These are phyloP conservation scores for Phytophthora syringae DNA, from an alignment of 352 stramenopile genomes.

Conservation along the genomic window DNA sequence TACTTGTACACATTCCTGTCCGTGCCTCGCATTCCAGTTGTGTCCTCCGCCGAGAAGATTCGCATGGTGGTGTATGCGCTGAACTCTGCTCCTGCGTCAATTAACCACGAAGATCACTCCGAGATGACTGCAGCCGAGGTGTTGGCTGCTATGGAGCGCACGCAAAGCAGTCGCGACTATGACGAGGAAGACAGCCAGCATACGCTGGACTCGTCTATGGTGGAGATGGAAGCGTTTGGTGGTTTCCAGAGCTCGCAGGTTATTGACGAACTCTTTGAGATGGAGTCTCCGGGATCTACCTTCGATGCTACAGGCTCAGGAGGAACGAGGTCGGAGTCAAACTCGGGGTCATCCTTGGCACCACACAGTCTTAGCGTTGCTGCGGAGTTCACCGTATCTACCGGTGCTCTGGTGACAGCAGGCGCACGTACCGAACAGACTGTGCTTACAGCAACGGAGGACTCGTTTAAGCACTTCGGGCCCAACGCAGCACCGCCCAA, in stretches of 20 bases:
- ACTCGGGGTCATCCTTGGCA: slow-evolving; percentile 29
- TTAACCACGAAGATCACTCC: slow-evolving; percentile 65
- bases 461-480: slow-evolving; percentile 80
- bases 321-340: slow-evolving; percentile 34
- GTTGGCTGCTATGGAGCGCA: slow-evolving; percentile 71
- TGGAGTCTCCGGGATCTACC: slow-evolving; percentile 66
- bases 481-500: slow-evolving; percentile 64
- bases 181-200: slow-evolving; percentile 46
- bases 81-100: slow-evolving; percentile 40
- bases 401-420: slow-evolving; percentile 62
- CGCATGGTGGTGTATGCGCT: slow-evolving; percentile 80
- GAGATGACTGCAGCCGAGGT: slow-evolving; percentile 79
- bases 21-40: slow-evolving; percentile 78
- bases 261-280: slow-evolving; percentile 86
- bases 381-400: slow-evolving; percentile 80
- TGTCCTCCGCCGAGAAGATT: slow-evolving; percentile 64
- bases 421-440: slow-evolving; percentile 71
- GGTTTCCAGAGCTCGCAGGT: slow-evolving; percentile 50
- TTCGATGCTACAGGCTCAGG: slow-evolving; percentile 33
- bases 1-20: slow-evolving; percentile 86
- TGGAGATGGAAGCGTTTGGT: slow-evolving; percentile 47
- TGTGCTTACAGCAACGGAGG: slow-evolving; percentile 61
- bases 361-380: slow-evolving; percentile 61
- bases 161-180: slow-evolving; percentile 50
- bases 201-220: slow-evolving; percentile 60